A percentile compares a stretch with the other conserved stretches of the same genome.
Evolutionary conservation across 2,329 filamentous ascomycete species (phyloP).

Genomic region (Endoconidiophora laricicola): DNA sequence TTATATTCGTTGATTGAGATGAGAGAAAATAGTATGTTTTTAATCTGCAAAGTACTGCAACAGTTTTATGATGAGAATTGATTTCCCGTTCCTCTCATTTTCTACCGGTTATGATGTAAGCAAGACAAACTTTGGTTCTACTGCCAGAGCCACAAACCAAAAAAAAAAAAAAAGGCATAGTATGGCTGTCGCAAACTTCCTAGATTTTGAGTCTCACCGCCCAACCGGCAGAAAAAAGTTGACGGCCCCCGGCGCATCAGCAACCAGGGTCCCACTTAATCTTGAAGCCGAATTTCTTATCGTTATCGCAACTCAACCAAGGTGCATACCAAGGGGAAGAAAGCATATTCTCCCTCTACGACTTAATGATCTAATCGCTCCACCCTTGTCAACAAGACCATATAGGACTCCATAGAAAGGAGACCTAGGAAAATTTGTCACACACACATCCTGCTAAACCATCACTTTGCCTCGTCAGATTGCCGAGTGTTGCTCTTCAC

Average conservation of each 20-base stretch:
- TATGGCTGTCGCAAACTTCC: too few species aligned
- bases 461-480: neutral
- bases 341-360: too few species aligned
- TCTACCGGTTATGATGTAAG: too few species aligned
- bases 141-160: neutral
- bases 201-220: too few species aligned
- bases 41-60: too few species aligned
- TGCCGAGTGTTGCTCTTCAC: too few species aligned
- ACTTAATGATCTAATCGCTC: too few species aligned
- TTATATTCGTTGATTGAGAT: neutral
- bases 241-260: conserved; percentile 5
- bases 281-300: too few species aligned
- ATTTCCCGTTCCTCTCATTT: too few species aligned
- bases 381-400: too few species aligned
- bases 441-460: neutral
- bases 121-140: neutral
- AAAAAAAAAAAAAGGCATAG: neutral
- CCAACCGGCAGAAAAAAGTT: neutral
- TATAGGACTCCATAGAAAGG: neutral
- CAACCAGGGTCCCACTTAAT: too few species aligned
- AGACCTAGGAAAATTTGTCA: neutral
- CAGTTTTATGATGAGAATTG: too few species aligned
- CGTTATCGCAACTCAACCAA: neutral
- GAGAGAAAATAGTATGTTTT: neutral
- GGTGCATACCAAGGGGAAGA: neutral